Base-by-base conservation (phyloP, 441 rosid species). In the Euphorbia schlechtendalii region DNA sequence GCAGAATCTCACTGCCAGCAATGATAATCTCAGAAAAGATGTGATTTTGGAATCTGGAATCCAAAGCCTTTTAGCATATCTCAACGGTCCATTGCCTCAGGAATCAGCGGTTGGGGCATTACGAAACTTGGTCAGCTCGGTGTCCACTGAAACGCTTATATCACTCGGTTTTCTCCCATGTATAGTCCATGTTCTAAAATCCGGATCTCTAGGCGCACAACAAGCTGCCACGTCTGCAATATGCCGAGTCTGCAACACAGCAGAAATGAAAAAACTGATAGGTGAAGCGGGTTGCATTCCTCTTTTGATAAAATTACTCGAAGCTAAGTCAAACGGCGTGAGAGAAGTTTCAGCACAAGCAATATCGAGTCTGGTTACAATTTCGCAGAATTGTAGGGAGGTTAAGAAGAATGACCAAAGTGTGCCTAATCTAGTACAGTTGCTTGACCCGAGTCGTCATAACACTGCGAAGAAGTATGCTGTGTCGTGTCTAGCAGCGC, bases 391-490 rank as follows among this genome's bases (percentile, higher is more conserved):
- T 46, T 74, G 84, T 30, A 80, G 89, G 67, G 89, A 88, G 69
- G 83, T 90, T 7, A 86, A 82, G 72, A 84, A 57, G 71, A 78
- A 90, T 24, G 95, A 80, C 56, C 81, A 78, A 74, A 84, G 96
- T 21, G 91, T 93, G 64, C 83, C 85, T 15, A 87, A 73, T 76
- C 78, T 93, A 59, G 96, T 93, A 49, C 90, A 83, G 69, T 75
- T 90, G 84, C 95, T 93, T 2, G 98, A 90, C 63, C 87, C 93
- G 0, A 85, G 83, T 66, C 95, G 90, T 3, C 86, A 80, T 64
- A 93, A 93, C 74, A 83, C 86, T 0, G 93, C 93, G 0, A 93
- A 93, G 72, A 93, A 93, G 65, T 90, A 93, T 11, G 91, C 95
- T 0, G 87, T 93, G 51, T 71, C 80, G 0, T 82, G 87, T 75